Evolutionary conservation across 2,329 filamentous ascomycete genomes (phyloP).

Genomic region (Bipolaris cookei): DNA sequence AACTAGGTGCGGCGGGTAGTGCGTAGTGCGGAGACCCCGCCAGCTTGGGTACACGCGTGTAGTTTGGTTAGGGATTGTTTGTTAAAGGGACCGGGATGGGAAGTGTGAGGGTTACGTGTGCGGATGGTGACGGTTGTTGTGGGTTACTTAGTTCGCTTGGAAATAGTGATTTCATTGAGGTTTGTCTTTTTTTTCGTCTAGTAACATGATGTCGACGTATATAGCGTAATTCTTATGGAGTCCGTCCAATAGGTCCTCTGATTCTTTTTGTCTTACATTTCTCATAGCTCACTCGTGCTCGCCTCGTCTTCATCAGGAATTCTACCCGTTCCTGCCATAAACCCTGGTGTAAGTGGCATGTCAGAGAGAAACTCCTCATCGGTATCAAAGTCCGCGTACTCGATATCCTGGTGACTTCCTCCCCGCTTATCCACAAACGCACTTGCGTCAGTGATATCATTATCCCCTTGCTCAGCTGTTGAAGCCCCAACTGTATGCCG

Average conservation of each 20-base stretch:
- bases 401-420: conserved; percentile 25
- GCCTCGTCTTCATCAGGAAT: conserved; percentile 29
- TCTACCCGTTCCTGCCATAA: conserved; percentile 31
- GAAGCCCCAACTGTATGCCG: conserved; percentile 39
- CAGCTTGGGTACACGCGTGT: conserved; percentile 21
- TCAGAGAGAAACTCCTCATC: conserved; percentile 50
- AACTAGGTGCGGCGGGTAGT: conserved; percentile 9
- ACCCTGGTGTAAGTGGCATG: conserved; percentile 47
- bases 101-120: too few relatives aligned
- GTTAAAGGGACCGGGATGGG: too few relatives aligned
- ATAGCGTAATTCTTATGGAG: too few relatives aligned
- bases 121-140: too few relatives aligned
- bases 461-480: conserved; percentile 23
- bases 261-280: too few relatives aligned
- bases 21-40: conserved; percentile 20
- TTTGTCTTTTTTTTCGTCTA: too few relatives aligned
- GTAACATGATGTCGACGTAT: too few relatives aligned
- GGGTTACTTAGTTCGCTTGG: too few relatives aligned
- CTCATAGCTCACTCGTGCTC: conserved; percentile 2
- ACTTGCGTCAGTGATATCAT: conserved; percentile 7
- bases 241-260: too few relatives aligned
- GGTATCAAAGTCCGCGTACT: conserved; percentile 47
- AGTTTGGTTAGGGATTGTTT: background rate
- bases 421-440: conserved; percentile 19
- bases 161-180: too few relatives aligned